Evolutionary conservation across 108 stramenopile species (phyloP), one percentile per base, ranked within the genome.

Genomic region (Stephanodiscus triporus): DNA sequence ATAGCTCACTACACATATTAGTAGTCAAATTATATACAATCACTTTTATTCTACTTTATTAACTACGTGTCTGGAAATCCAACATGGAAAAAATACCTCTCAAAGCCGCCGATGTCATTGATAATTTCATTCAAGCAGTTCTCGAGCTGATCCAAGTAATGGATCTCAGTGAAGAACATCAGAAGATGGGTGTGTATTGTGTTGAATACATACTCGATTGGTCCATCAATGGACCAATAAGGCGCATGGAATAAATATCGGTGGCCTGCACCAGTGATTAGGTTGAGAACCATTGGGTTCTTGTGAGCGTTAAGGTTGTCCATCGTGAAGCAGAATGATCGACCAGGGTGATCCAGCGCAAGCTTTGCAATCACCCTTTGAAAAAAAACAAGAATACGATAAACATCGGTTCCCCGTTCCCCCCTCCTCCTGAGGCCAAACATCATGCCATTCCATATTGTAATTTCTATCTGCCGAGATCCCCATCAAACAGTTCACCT

Each of bases 191-290:
- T 54, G 16, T 68, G 68, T 37, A 68, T 54, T 16, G 68, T 68
- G 54, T 68, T 68, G 68, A 68, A 68, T 4, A 56, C 51, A 30
- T n/a, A n/a, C n/a, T n/a, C n/a, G n/a, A n/a, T n/a, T n/a, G n/a
- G n/a, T n/a, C n/a, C n/a, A n/a, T n/a, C 68, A 37, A 24, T 20
- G 4, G 68, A 54, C 54, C 55, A 68, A 38, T 68, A 68, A 20
- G 68, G 68, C 7, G 53, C 68, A 20, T 51, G 23, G 19, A 68
- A 68, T 37, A 68, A 24, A 38, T 49, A 26, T 29, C 68, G 47
- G 22, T 68, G 53, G 10, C 68, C 65, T 17, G 16, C 9, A 8
- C 30, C 6, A 4, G 29, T n/a, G n/a, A n/a, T n/a, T n/a, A n/a
- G n/a, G n/a, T n/a, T n/a, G n/a, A n/a, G n/a, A n/a, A n/a, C n/a